Evolutionary conservation across 2,329 filamentous ascomycete genomes (phyloP), one percentile per base, ranked within the genome.

Genomic region (Madurella fahalii): DNA sequence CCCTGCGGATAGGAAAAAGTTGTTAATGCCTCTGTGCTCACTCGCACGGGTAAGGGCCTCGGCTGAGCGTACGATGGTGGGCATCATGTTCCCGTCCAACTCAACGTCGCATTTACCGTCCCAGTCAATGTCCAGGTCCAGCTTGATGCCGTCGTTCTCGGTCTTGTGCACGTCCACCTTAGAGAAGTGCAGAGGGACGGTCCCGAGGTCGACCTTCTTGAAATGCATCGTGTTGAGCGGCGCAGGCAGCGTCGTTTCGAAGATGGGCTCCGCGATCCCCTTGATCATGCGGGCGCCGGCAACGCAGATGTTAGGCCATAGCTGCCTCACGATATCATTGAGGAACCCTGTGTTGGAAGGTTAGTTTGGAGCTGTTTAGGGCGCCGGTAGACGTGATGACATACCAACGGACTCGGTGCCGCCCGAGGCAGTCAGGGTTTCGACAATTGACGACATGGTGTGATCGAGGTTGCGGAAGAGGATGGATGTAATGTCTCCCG

Each of bases 261-360:
- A 71, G 61, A 78, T 77, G 37, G 75, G 75, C 59, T 78, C 74
- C 31, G 74, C 75, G 16, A 74, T 73, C 5, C 76, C 70, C 57
- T 77, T 78, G 41, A 71, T 65, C 67, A 77, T 77, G 44, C 68
- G 67, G 61, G 68, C 65, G 40, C 69, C 73, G 17, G 72, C 74
- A 5, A 74, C 68, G 42, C 69, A 71, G 65, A 78, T 76, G 60
- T 78, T 77, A 37, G 76, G 76, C 76, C 76, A 78, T 62, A 78
- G 63, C 52, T 76, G 73, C 13, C 61, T 68, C 39, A 78, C 67
- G 32, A 78, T 72, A 55, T 77, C 74, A 59, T 78, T 78, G 49
- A 78, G 68, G 59, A 77, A 78, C 20, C 67, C 68, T 46, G 18
- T 17, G n/a, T 4, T 7, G 2, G 9, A 12, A 25, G 42, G 12